Evolutionary conservation across 768 basidiomycete genomes (phyloP).

Genomic region (Melanogaster broomeanus): DNA sequence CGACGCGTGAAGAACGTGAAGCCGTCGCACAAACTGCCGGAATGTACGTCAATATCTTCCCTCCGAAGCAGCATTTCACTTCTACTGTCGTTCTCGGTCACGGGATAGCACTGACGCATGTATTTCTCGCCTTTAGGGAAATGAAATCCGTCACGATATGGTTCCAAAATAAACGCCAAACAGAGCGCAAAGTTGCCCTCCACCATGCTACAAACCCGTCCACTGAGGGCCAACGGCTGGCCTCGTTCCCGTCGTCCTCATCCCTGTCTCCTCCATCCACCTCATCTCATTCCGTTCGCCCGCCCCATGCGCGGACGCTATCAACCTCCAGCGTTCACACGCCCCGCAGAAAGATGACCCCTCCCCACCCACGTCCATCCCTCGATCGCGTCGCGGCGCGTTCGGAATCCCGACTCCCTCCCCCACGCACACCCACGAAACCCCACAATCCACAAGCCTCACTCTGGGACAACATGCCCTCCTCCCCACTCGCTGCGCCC

Average conservation of each 20-base stretch:
- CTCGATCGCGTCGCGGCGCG: constrained; percentile 33
- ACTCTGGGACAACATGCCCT: constrained; percentile 36
- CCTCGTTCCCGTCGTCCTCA: constrained; percentile 16
- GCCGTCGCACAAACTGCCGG: constrained; percentile 56
- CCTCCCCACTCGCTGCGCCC: constrained; percentile 45
- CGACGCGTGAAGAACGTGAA: constrained; percentile 74
- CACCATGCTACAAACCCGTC: constrained; percentile 33
- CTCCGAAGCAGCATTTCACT: constrained; percentile 8
- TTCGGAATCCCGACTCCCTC: constrained; percentile 31
- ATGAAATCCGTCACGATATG: constrained; percentile 38
- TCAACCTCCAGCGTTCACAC: constrained; percentile 23
- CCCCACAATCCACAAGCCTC: constrained; percentile 30
- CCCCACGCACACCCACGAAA: constrained; percentile 31
- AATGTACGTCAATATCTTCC: constrained; percentile 50
- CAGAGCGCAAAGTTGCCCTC: constrained; percentile 57
- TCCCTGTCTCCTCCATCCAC: constrained; percentile 27
- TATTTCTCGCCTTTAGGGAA: constrained; percentile 22
- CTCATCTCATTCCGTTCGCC: constrained; percentile 30
- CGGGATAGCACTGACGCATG: constrained; percentile 11
- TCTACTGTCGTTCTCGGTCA: not conserved
- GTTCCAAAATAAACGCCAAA: constrained; percentile 38
- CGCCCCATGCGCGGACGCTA: constrained; percentile 40
- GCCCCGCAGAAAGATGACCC: constrained; percentile 30
- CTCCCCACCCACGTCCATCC: constrained; percentile 32
- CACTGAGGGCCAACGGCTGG: constrained; percentile 15